Evolutionary conservation across 148 eudicot genomes (phyloP).

Genomic region (Polygonum aviculare): DNA sequence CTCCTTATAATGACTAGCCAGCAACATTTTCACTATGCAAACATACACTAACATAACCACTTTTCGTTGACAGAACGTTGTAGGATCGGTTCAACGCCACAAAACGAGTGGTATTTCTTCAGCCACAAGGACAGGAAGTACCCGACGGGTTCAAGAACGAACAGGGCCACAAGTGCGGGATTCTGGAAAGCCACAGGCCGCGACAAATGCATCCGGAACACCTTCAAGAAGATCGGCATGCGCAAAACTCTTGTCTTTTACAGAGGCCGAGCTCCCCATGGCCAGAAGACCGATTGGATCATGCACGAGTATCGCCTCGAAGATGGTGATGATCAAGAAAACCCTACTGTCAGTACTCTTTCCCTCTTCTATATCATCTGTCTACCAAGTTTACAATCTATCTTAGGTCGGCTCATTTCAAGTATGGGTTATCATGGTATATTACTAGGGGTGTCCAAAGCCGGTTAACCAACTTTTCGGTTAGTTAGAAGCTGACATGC

Average conservation of each 20-base stretch:
- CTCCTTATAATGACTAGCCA: neutral
- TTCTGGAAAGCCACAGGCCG: constrained; percentile 98
- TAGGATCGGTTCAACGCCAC: constrained; percentile 80
- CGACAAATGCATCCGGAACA: constrained; percentile 81
- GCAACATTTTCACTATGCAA: neutral
- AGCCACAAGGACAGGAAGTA: constrained; percentile 91
- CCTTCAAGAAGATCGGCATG: constrained; percentile 85
- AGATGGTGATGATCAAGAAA: constrained; percentile 48
- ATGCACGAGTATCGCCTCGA: constrained; percentile 95
- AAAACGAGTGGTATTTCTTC: constrained; percentile 93
- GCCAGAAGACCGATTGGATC: constrained; percentile 93
- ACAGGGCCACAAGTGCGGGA: constrained; percentile 87
- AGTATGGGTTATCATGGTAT: neutral
- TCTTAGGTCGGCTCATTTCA: neutral
- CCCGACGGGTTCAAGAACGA: constrained; percentile 92
- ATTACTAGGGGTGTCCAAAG: neutral
- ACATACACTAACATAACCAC: neutral
- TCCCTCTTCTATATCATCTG: neutral
- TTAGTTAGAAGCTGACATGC: too few relatives aligned
- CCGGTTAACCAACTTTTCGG: too few relatives aligned
- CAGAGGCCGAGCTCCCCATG: constrained; percentile 91
- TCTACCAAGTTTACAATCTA: neutral
- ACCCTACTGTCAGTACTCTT: constrained; percentile 20
- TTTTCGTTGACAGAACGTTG: constrained; percentile 48
- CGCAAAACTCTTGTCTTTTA: constrained; percentile 91